Evolutionary conservation across 306 rosid genomes (phyloP).

Genomic region (Castanopsis chinensis): DNA sequence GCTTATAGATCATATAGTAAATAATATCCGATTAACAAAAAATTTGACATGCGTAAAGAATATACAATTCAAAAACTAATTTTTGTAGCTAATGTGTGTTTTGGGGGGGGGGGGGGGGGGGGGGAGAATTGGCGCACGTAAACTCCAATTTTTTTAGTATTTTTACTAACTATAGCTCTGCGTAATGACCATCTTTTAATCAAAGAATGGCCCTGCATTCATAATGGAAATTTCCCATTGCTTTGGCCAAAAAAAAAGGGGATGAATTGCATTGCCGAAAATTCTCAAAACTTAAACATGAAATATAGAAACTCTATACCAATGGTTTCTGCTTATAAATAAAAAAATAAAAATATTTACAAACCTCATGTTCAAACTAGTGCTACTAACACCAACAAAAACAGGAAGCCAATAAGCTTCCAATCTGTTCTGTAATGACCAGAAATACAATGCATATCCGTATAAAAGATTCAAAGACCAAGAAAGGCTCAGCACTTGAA

Average conservation of each 20-base stretch:
- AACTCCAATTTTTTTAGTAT: too few relatives aligned
- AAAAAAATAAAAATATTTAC: slow-evolving; percentile 30
- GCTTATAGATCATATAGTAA: too few relatives aligned
- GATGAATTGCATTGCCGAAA: not conserved
- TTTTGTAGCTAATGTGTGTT: too few relatives aligned
- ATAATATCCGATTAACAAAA: too few relatives aligned
- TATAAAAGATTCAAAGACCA: slow-evolving; percentile 24
- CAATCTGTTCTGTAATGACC: slow-evolving; percentile 6
- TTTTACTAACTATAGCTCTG: too few relatives aligned
- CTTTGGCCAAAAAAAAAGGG: not conserved
- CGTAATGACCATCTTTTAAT: too few relatives aligned
- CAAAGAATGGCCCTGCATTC: too few relatives aligned
- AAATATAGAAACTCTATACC: slow-evolving; percentile 5
- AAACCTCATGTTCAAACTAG: slow-evolving; percentile 28
- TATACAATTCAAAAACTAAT: too few relatives aligned
- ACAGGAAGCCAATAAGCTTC: slow-evolving; percentile 25
- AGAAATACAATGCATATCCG: slow-evolving; percentile 14
- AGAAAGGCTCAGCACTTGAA: not conserved
- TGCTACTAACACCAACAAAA: slow-evolving; percentile 22
- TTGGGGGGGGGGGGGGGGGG: too few relatives aligned
- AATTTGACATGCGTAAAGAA: too few relatives aligned
- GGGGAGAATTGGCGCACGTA: too few relatives aligned
- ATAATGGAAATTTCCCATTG: too few relatives aligned
- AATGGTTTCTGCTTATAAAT: slow-evolving; percentile 15
- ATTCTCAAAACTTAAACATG: not conserved